Evolutionary conservation across 345 rosid genomes (phyloP).

Genomic region (Eucalyptus camaldulensis): DNA sequence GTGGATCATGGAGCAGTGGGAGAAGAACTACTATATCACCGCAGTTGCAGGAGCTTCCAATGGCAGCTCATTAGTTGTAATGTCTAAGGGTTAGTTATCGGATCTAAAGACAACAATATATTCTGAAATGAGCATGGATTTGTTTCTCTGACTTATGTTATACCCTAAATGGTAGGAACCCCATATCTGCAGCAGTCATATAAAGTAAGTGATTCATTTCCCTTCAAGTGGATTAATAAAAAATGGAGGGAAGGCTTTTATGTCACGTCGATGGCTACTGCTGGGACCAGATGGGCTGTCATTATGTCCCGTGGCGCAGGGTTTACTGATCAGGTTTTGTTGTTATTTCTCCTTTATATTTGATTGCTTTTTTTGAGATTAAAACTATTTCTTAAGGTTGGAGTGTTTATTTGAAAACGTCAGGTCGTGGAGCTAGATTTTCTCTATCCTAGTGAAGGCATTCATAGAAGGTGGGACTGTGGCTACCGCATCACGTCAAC

Average conservation of each 20-base stretch:
- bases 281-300: constrained; percentile 95
- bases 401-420: not conserved
- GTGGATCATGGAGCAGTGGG: constrained; percentile 99
- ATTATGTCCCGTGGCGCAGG: constrained; percentile 97
- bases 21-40: constrained; percentile 84
- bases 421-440: constrained; percentile 98
- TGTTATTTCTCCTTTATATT: not conserved
- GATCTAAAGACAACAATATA: not conserved
- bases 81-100: constrained; percentile 75
- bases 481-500: constrained; percentile 94
- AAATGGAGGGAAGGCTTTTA: constrained; percentile 93
- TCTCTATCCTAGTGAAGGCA: constrained; percentile 97
- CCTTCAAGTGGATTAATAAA: constrained; percentile 96
- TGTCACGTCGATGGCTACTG: constrained; percentile 93
- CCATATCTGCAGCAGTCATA: constrained; percentile 94
- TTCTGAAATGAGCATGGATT: not conserved
- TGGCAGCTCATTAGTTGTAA: constrained; percentile 89
- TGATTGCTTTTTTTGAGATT: not conserved
- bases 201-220: constrained; percentile 94
- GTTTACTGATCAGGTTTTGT: constrained; percentile 74
- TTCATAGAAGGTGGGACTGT: constrained; percentile 90
- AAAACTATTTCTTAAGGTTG: not conserved
- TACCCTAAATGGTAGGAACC: constrained; percentile 43
- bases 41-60: constrained; percentile 88
- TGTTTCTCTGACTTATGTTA: not conserved